Evolutionary conservation across 345 rosid genomes (phyloP).

Genomic region (Cochlearia excelsa): DNA sequence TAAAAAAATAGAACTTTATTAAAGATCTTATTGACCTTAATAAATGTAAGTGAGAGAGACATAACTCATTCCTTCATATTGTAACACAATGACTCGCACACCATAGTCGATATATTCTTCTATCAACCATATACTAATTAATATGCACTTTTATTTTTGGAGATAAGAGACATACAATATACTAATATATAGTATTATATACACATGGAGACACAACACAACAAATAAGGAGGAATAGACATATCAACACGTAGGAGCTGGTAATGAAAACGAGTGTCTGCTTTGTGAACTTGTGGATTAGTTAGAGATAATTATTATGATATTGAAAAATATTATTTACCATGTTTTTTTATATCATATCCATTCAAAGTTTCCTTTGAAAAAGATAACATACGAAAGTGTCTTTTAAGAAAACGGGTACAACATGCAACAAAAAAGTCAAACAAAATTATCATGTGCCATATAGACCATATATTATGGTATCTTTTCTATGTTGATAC

Average conservation of each 20-base stretch:
- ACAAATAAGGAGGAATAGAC: background rate
- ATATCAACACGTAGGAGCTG: conserved; percentile 22
- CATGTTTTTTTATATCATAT: conserved; percentile 3
- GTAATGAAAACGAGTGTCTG: conserved; percentile 25
- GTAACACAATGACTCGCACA: too few relatives aligned
- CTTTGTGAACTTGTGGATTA: conserved; percentile 25
- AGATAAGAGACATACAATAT: too few relatives aligned
- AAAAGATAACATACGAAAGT: background rate
- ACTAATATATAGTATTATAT: background rate
- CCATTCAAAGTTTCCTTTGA: conserved; percentile 11
- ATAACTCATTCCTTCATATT: too few relatives aligned
- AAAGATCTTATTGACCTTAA: too few relatives aligned
- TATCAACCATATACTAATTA: too few relatives aligned
- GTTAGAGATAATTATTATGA: conserved; percentile 31
- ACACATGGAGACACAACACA: conserved; percentile 14
- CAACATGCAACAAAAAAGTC: conserved; percentile 10
- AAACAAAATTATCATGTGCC: conserved; percentile 3
- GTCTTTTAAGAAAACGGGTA: conserved; percentile 18
- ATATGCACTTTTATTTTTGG: too few relatives aligned
- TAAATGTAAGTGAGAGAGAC: too few relatives aligned
- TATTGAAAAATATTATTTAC: conserved; percentile 17
- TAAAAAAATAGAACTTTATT: too few relatives aligned
- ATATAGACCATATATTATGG: too few relatives aligned
- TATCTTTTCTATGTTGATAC: background rate
- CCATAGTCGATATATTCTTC: too few relatives aligned